Conservation (phyloP, 139 green algal genomes). For the Tetraselmis chui region DNA sequence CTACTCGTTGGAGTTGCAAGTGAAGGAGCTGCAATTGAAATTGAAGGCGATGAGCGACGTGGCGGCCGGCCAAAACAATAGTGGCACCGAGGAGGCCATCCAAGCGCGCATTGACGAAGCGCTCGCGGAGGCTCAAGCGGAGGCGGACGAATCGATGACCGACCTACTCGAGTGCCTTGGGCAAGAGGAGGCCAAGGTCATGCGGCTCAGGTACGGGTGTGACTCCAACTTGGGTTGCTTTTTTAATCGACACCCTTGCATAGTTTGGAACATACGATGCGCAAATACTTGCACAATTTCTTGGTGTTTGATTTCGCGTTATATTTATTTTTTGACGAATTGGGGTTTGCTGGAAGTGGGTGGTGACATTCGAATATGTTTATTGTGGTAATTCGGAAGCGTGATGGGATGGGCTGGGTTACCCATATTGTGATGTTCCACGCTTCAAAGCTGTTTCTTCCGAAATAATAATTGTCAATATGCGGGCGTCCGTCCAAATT, state of each 20-base stretch:
- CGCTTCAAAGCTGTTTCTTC: no score
- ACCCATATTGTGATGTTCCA: no score
- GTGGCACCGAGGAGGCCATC: slow-evolving; percentile 1
- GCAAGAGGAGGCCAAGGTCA: slow-evolving; percentile 49
- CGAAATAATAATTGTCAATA: no score
- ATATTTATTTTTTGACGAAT: slow-evolving; percentile 7
- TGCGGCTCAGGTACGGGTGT: neutral
- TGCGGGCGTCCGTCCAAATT: no score
- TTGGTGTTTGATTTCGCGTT: neutral
- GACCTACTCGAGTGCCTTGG: slow-evolving; percentile 84
- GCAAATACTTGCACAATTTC: neutral
- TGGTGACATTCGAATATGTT: no score
- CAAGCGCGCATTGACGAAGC: slow-evolving; percentile 20
- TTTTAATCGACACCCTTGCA: slow-evolving; percentile 8
- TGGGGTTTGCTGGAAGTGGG: no score
- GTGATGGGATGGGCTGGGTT: no score
- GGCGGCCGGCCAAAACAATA: slow-evolving; percentile 10
- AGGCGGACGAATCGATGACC: slow-evolving; percentile 60
- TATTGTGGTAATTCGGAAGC: no score
- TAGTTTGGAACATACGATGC: neutral
- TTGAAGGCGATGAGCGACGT: slow-evolving; percentile 7
- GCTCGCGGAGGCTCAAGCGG: slow-evolving; percentile 29
- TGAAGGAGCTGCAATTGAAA: slow-evolving; percentile 21
- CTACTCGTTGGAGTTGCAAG: slow-evolving; percentile 42
- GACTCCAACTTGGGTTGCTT: neutral